Conservation (phyloP, 495 filamentous ascomycete species). For the Parathielavia appendiculata region DNA sequence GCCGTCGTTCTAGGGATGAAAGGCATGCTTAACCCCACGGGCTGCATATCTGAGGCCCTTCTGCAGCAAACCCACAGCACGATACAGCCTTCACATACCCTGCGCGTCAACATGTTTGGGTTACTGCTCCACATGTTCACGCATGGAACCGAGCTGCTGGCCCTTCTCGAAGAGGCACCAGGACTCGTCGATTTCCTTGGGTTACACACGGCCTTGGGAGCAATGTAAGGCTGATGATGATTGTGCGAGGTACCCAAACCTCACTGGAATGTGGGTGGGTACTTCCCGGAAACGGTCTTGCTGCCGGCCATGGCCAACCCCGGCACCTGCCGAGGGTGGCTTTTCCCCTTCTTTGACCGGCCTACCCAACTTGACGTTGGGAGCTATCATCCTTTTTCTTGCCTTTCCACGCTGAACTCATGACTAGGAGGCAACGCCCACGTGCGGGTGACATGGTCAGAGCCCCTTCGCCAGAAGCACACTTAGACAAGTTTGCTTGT, state of each 20-base stretch:
- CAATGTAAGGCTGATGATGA: conserved; percentile 10
- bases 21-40: conserved; percentile 2
- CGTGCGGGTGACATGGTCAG: neutral
- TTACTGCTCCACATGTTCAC: conserved; percentile 27
- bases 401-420: conserved; percentile 5
- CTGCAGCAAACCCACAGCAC: conserved; percentile 7
- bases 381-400: neutral
- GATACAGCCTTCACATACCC: neutral
- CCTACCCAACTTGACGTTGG: neutral
- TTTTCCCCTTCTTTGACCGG: conserved; percentile 11
- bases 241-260: conserved; percentile 14
- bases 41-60: conserved; percentile 8
- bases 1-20: conserved; percentile 14
- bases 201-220: conserved; percentile 13
- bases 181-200: conserved; percentile 10
- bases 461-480: neutral
- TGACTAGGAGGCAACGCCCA: neutral
- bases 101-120: conserved; percentile 2
- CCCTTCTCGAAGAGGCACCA: conserved; percentile 18
- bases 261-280: conserved; percentile 25
- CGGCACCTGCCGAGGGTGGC: conserved; percentile 13
- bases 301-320: conserved; percentile 1
- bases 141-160: conserved; percentile 21
- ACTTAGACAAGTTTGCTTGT: neutral
- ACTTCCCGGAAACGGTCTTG: conserved; percentile 25